Conservation (phyloP, 495 filamentous ascomycete genomes). For the Oidiodendron maius region DNA sequence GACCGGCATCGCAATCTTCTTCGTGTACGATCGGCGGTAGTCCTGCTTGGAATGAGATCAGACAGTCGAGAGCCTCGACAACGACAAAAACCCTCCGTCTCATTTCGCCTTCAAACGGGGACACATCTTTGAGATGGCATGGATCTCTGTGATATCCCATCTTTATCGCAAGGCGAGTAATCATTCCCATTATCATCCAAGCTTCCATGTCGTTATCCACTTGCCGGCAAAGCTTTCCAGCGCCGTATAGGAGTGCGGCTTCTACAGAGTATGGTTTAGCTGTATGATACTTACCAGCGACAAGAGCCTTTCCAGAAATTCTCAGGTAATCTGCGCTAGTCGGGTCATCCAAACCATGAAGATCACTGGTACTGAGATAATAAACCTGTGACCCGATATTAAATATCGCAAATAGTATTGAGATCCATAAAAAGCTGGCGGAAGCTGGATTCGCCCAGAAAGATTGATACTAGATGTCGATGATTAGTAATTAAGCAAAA, state of each 20-base stretch:
- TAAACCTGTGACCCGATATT: too few relatives aligned
- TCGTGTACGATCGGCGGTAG: conserved; percentile 45
- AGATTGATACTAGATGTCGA: too few relatives aligned
- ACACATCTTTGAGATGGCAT: conserved; percentile 71
- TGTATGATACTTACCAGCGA: conserved; percentile 45
- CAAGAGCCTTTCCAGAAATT: too few relatives aligned
- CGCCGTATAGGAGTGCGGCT: conserved; percentile 24
- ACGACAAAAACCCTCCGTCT: conserved; percentile 33
- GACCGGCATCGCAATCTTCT: conserved; percentile 37
- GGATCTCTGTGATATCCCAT: conserved; percentile 58
- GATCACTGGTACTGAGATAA: too few relatives aligned
- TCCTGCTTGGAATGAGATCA: conserved; percentile 45
- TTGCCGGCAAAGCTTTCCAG: conserved; percentile 18
- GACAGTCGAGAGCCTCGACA: conserved; percentile 51
- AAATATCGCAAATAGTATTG: too few relatives aligned
- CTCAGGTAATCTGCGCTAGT: too few relatives aligned
- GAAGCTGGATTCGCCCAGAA: too few relatives aligned
- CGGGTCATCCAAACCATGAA: too few relatives aligned
- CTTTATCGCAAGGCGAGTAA: conserved; percentile 28
- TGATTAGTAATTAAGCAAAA: too few relatives aligned
- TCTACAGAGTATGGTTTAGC: conserved; percentile 28
- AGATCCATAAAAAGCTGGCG: too few relatives aligned
- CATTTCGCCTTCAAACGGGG: conserved; percentile 68
- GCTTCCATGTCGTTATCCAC: conserved; percentile 21
- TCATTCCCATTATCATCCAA: conserved; percentile 29